Evolutionary conservation across 345 rosid species (phyloP).

Genomic region (Euphorbia pulcherrima): DNA sequence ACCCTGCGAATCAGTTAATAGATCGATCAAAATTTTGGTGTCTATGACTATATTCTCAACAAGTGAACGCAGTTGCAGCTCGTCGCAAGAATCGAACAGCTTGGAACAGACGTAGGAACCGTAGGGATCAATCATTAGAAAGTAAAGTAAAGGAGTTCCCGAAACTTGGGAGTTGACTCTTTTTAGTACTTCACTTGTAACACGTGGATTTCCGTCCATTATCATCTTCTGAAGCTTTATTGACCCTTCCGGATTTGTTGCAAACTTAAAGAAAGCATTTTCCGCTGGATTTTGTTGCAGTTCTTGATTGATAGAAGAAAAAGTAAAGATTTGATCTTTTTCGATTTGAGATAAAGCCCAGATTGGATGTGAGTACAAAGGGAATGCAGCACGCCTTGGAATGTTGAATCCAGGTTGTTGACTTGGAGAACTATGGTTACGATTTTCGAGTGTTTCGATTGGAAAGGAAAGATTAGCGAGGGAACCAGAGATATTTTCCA

Average conservation of each 20-base stretch:
- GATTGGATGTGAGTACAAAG: neutral
- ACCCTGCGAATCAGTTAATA: constrained; percentile 2
- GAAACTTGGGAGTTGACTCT: neutral
- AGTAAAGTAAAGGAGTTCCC: constrained; percentile 4
- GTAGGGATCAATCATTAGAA: constrained; percentile 15
- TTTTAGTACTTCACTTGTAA: neutral
- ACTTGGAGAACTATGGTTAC: neutral
- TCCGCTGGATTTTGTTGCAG: neutral
- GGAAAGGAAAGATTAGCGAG: neutral
- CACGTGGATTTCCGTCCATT: neutral
- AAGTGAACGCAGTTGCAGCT: neutral
- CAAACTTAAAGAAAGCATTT: neutral
- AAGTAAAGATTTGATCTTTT: neutral
- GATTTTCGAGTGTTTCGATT: neutral
- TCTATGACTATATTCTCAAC: neutral
- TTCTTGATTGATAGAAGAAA: too few relatives aligned
- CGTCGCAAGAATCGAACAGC: constrained; percentile 22
- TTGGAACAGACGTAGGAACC: constrained; percentile 19
- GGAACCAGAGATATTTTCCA: neutral
- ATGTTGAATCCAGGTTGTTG: neutral
- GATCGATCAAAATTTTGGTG: neutral
- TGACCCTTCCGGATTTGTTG: constrained; percentile 7
- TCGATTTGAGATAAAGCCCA: neutral
- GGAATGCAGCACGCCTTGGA: neutral
- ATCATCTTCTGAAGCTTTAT: constrained; percentile 4